A percentile compares a stretch with the other conserved stretches of the same genome.
These are phyloP conservation scores for Durusdinium trenchii DNA, from an alignment of 73 alveolate genomes.

Conservation along the genomic window DNA sequence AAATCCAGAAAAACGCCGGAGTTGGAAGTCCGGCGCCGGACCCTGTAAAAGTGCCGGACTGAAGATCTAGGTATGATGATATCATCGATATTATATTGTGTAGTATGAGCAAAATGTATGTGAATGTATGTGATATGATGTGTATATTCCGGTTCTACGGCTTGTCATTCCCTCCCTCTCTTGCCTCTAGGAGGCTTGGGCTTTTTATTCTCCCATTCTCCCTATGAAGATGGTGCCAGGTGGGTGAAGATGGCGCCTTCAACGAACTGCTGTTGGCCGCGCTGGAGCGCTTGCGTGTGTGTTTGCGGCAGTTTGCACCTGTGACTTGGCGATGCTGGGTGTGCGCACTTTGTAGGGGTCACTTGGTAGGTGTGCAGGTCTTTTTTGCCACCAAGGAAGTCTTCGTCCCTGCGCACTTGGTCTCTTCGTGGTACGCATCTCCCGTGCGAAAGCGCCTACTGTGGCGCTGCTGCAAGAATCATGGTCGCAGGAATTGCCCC, in stretches of 20 bases:
- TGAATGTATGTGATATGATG: neutral
- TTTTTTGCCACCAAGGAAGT: slow-evolving; percentile 9
- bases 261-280: slow-evolving; percentile 65
- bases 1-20: too few relatives aligned
- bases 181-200: neutral
- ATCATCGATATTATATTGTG: too few relatives aligned
- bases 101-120: neutral
- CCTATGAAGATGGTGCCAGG: neutral
- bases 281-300: slow-evolving; percentile 65
- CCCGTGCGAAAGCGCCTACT: slow-evolving; percentile 39
- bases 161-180: neutral
- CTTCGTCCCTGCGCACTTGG: slow-evolving; percentile 32
- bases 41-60: too few relatives aligned
- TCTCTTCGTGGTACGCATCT: neutral
- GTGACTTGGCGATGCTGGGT: neutral
- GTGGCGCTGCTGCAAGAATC: slow-evolving; percentile 36
- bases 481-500: neutral
- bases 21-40: too few relatives aligned
- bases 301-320: slow-evolving; percentile 73
- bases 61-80: too few relatives aligned
- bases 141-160: neutral
- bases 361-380: neutral
- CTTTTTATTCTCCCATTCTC: neutral
- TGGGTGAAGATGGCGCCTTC: slow-evolving; percentile 55
- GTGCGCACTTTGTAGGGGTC: neutral